A percentile compares a stretch with the other conserved stretches of the same genome.
Evolutionary conservation across 805 yeast species (phyloP).

Genomic region (Yarrowia alimentaria): DNA sequence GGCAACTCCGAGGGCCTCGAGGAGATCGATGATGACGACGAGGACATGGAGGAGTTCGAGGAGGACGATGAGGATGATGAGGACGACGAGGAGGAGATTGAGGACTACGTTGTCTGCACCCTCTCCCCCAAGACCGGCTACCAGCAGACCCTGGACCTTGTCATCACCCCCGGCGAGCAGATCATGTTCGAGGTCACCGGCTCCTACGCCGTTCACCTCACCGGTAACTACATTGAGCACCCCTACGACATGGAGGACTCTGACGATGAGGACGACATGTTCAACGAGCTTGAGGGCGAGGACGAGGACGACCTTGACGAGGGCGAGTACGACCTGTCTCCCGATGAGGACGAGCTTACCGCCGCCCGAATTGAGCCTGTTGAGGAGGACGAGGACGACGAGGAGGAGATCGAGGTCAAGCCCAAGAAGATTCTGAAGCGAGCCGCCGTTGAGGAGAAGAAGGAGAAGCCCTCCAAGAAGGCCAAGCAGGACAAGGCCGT

Average conservation of each 20-base stretch:
- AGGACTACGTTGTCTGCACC: conserved; percentile 84
- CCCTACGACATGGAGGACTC: conserved; percentile 76
- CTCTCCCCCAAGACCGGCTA: conserved; percentile 73
- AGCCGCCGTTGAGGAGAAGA: conserved; percentile 38
- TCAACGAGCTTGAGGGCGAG: no score
- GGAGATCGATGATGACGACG: conserved; percentile 46
- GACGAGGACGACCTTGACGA: conserved; percentile 36
- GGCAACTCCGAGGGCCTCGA: conserved; percentile 33
- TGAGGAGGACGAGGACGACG: conserved; percentile 55
- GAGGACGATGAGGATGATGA: conserved; percentile 58
- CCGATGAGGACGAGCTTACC: conserved; percentile 39
- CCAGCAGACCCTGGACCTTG: conserved; percentile 89
- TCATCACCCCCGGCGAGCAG: conserved; percentile 91
- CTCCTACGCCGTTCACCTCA: conserved; percentile 85
- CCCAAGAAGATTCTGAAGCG: conserved; percentile 41
- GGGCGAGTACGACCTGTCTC: conserved; percentile 38
- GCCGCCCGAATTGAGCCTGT: conserved; percentile 46
- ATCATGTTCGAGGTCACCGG: conserved; percentile 94
- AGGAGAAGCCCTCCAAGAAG: conserved; percentile 40
- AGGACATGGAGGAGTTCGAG: conserved; percentile 49
- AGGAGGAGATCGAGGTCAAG: conserved; percentile 51
- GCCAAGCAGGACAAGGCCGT: conserved; percentile 51
- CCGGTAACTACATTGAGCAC: conserved; percentile 95
- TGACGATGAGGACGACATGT: conserved; percentile 44
- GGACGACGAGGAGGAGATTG: conserved; percentile 68